Percentiles rank a stretch among this genome's conserved stretches.
Conservation (phyloP, 2,329 filamentous ascomycete species). For the Pseudocercospora cruenta region DNA sequence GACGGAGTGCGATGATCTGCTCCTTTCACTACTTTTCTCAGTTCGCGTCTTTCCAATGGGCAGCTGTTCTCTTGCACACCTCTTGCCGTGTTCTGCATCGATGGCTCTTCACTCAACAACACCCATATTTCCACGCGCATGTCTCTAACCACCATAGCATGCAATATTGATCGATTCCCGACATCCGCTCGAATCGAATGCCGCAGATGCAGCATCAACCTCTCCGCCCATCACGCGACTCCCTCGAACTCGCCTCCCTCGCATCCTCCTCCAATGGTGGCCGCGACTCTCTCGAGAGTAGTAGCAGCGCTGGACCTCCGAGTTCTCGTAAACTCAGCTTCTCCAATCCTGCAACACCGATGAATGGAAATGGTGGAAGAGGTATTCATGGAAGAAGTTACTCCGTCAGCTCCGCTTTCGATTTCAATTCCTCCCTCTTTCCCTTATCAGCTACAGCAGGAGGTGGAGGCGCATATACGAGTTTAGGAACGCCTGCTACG, state of each 20-base stretch:
- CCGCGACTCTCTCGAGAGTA: constrained; percentile 63
- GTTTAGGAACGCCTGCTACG: constrained; percentile 75
- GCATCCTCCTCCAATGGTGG: constrained; percentile 72
- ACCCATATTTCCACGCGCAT: background rate
- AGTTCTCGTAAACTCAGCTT: constrained; percentile 81
- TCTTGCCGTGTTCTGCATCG: background rate
- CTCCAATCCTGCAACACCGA: constrained; percentile 60
- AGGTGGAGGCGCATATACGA: constrained; percentile 73
- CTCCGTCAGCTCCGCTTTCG: constrained; percentile 81
- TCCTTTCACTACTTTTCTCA: background rate
- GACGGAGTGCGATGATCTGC: background rate
- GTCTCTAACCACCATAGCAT: background rate
- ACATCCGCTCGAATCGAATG: background rate
- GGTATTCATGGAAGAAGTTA: constrained; percentile 59
- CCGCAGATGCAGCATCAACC: constrained; percentile 14
- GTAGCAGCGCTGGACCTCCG: constrained; percentile 79
- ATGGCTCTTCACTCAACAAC: background rate
- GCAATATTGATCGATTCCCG: background rate
- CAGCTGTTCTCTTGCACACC: background rate
- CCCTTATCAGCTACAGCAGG: constrained; percentile 76
- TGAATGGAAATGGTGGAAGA: constrained; percentile 13
- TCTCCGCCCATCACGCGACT: constrained; percentile 69
- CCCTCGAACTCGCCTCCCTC: constrained; percentile 91
- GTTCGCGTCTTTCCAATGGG: background rate
- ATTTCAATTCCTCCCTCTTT: constrained; percentile 91